phyloP scores from a whole-genome alignment of 805 yeast genomes.

The Starmerella apis region DNA sequence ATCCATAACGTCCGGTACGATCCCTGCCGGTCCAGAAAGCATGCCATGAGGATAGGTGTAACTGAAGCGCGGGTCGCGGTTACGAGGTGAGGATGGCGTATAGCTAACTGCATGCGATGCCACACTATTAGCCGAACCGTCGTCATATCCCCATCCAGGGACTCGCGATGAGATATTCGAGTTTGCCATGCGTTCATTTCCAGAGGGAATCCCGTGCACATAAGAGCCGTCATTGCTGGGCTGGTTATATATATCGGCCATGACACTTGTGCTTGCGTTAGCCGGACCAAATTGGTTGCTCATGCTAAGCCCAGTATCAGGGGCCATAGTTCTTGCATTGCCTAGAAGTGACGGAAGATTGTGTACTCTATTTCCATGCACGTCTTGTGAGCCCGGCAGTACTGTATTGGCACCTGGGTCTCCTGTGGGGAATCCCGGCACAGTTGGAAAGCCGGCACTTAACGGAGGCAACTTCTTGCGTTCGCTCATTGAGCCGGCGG shows the following conservation, averaged over 20 bases:
- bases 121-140: neutral
- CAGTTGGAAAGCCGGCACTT: neutral
- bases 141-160: neutral
- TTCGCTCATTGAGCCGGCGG: neutral
- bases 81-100: neutral
- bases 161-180: neutral
- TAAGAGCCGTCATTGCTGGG: neutral
- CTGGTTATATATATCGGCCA: conserved; percentile 10
- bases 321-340: neutral
- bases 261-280: neutral
- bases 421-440: conserved; percentile 7
- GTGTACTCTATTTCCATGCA: neutral
- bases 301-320: neutral
- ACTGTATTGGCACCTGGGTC: neutral
- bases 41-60: conserved; percentile 5
- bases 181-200: neutral
- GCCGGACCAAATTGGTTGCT: neutral
- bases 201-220: neutral
- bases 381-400: neutral
- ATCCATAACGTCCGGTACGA: neutral
- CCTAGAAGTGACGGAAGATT: neutral
- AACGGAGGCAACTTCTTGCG: conserved; percentile 1
- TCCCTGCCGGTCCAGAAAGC: conserved; percentile 1
- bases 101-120: conserved; percentile 2
- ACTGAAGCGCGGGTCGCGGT: conserved; percentile 6